phyloP scores from a whole-genome alignment of 1,139 yeast genomes.

The Nadsonia starkeyi-henricii region DNA sequence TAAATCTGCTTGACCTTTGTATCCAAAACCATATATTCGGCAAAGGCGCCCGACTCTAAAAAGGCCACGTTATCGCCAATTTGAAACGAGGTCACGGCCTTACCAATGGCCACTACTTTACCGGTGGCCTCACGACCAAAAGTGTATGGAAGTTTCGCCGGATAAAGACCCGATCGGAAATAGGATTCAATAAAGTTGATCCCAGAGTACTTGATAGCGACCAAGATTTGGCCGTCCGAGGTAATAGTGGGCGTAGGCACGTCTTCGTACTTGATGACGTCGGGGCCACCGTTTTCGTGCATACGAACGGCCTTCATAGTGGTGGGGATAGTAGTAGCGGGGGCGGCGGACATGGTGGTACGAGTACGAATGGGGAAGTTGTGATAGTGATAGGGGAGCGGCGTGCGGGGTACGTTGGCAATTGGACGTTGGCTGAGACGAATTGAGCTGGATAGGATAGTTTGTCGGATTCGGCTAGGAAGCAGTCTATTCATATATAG shows the following conservation, averaged over 20 bases:
- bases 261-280: slow-evolving; percentile 37
- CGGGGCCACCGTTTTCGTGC: slow-evolving; percentile 43
- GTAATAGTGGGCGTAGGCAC: slow-evolving; percentile 44
- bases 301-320: slow-evolving; percentile 47
- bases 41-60: slow-evolving; percentile 37
- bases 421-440: no score
- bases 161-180: slow-evolving; percentile 66
- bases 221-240: slow-evolving; percentile 38
- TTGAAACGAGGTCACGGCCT: slow-evolving; percentile 35
- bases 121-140: slow-evolving; percentile 86
- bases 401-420: no score
- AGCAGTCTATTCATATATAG: no score
- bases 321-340: slow-evolving; percentile 31
- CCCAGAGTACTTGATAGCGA: slow-evolving; percentile 65
- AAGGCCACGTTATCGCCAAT: slow-evolving; percentile 69
- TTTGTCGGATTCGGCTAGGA: no score
- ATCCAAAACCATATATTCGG: slow-evolving; percentile 46
- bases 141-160: slow-evolving; percentile 41
- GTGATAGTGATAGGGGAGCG: no score
- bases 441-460: no score
- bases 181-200: slow-evolving; percentile 73
- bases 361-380: background rate
- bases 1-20: slow-evolving; percentile 17
- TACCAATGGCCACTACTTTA: slow-evolving; percentile 53
- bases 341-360: slow-evolving; percentile 2